A percentile compares a stretch with the other conserved stretches of the same genome.
Evolutionary conservation across 441 rosid genomes (phyloP).

Genomic region (Adansonia grandidieri): DNA sequence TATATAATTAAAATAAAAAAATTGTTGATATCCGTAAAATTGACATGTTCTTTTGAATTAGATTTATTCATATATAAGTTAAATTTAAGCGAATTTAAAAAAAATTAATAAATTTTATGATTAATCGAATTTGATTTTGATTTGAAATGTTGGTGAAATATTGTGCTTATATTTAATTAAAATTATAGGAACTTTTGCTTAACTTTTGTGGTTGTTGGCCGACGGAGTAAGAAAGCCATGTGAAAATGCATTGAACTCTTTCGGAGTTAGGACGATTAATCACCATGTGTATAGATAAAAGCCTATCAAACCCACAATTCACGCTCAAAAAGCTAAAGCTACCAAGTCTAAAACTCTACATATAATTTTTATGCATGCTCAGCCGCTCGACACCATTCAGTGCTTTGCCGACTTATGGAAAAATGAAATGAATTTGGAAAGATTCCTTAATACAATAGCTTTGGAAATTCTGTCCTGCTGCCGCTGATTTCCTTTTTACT

Average conservation of each 20-base stretch:
- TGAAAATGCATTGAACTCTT: background rate
- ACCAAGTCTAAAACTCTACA: background rate
- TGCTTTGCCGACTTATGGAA: background rate
- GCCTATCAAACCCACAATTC: background rate
- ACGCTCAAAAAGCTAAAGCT: background rate
- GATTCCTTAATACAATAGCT: background rate
- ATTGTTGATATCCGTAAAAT: no score
- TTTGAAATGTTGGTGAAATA: no score
- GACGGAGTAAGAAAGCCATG: background rate
- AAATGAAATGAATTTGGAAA: background rate
- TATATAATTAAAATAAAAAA: no score
- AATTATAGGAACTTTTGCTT: background rate
- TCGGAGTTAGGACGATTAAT: background rate
- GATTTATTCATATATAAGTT: no score
- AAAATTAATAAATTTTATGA: no score
- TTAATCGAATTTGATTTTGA: no score
- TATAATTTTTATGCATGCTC: background rate
- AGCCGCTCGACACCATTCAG: background rate
- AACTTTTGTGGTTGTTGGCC: conserved; percentile 6
- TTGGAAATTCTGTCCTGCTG: background rate
- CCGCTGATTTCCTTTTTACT: no score
- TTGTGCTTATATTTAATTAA: no score
- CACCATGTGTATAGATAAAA: background rate
- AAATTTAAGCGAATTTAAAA: no score
- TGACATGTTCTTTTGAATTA: no score